These are phyloP conservation scores for Stagonosporopsis tanaceti DNA, from an alignment of 2,329 filamentous ascomycete species.

Conservation along the genomic window DNA sequence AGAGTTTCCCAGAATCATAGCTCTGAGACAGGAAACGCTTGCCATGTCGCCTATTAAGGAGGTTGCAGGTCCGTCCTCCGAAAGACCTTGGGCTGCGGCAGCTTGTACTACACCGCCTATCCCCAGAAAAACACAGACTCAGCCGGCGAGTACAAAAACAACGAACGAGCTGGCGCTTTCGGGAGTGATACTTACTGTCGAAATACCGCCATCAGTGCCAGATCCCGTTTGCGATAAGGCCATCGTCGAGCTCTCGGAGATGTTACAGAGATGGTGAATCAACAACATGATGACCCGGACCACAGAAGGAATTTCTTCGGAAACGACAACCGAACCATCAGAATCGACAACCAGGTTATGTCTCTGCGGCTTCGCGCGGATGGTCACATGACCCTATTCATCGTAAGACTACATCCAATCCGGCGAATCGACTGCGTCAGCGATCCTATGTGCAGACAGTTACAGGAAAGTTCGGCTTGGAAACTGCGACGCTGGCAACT, in stretches of 20 bases:
- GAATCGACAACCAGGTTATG: not conserved
- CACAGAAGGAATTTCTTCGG: not conserved
- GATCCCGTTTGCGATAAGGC: not conserved
- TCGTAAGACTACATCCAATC: not conserved
- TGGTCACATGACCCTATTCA: not conserved
- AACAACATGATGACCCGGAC: not conserved
- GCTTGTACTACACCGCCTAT: not conserved
- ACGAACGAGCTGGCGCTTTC: not conserved
- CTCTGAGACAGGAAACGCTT: not conserved
- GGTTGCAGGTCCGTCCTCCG: not conserved
- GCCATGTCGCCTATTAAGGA: not conserved
- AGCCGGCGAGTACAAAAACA: not conserved
- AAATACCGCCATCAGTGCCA: slow-evolving; percentile 3
- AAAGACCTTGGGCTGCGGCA: not conserved
- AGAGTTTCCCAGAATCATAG: not conserved
- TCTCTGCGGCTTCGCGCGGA: not conserved
- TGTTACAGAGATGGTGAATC: slow-evolving; percentile 4
- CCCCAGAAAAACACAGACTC: not conserved
- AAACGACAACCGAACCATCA: not conserved
- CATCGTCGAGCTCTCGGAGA: slow-evolving; percentile 7
- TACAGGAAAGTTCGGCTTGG: not conserved
- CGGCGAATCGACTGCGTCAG: not conserved
- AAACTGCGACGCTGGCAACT: not conserved
- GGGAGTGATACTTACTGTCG: not conserved
- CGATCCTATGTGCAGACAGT: not conserved